Evolutionary conservation across 257 asterid genomes (phyloP), one percentile per base, ranked within the genome.

Genomic region (Eucommia ulmoides): DNA sequence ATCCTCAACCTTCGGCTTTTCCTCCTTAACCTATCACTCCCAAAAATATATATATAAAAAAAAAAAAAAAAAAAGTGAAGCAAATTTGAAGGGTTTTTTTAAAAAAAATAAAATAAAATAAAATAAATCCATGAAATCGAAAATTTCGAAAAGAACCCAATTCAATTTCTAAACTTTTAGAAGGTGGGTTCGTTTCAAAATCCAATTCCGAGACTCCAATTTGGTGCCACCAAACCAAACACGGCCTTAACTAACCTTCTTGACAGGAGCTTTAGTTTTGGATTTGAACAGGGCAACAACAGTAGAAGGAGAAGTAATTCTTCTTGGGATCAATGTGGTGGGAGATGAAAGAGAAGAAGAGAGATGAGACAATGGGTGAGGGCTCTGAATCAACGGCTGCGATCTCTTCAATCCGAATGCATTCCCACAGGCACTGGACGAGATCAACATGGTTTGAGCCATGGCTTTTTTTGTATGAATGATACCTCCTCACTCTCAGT

Each of bases 381-480:
- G 17, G 93, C 66, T 48, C 50, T 73, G 0, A 85, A 75, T 49
- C 57, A 81, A 1, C 78, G 73, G 38, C 38, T 29, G 38, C 12
- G 7, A 58, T 49, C 51, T 57, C 51, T 65, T 70, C 17, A 76
- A 60, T 24, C 64, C 78, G 10, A 72, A 23, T 45, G 58, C 55
- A 58, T 54, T 53, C 19, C 57, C 52, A 2, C 73, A 26, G 19
- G 45, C 66, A 65, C 58, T 76, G n/a, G 86, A 76, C 60, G 75
- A 60, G 9, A 84, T 73, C 86, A 78, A 71, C 93, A 81, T 81
- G 59, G 81, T 68, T 62, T 80, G 94, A 71, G 93, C 86, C 80
- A 67, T 70, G 38, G 48, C 33, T 20, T 20, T 20, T 7, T 15
- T 8, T 38, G 23, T 45, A 16, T 8, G 51, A 14, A 12, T 38